Percentiles rank a stretch among this genome's conserved stretches.
Conservation (phyloP, 148 eudicot species). For the Cornus florida region DNA sequence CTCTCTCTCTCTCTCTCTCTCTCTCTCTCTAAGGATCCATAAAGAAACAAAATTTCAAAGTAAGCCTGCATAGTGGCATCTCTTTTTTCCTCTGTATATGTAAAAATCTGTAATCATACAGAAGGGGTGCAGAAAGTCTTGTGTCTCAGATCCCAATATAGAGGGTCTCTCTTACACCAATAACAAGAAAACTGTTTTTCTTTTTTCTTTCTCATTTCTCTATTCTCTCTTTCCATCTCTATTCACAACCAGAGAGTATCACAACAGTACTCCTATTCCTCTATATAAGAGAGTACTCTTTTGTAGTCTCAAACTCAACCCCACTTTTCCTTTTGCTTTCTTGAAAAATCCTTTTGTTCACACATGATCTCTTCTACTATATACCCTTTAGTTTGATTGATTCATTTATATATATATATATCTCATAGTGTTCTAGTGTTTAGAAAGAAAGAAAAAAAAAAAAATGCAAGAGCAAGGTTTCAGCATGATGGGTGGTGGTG, state of each 20-base stretch:
- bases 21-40: neutral
- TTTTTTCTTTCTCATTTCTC: neutral
- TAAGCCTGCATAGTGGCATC: slow-evolving; percentile 3
- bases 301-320: slow-evolving; percentile 38
- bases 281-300: neutral
- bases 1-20: slow-evolving; percentile 14
- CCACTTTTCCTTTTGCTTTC: slow-evolving; percentile 16
- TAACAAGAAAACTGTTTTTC: slow-evolving; percentile 9
- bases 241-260: neutral
- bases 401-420: neutral
- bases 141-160: slow-evolving; percentile 38
- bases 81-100: slow-evolving; percentile 18
- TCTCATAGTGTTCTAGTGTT: neutral
- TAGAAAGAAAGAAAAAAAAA: neutral
- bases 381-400: slow-evolving; percentile 18
- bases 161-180: neutral
- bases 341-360: slow-evolving; percentile 16
- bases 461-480: slow-evolving; percentile 76
- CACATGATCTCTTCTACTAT: slow-evolving; percentile 6
- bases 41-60: neutral
- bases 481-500: slow-evolving; percentile 57
- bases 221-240: neutral
- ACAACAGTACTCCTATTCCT: neutral
- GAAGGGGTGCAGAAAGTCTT: slow-evolving; percentile 29
- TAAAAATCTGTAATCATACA: slow-evolving; percentile 30